These are phyloP conservation scores for Bipolaris gigantea DNA, from an alignment of 2,329 filamentous ascomycete genomes.

Conservation along the genomic window DNA sequence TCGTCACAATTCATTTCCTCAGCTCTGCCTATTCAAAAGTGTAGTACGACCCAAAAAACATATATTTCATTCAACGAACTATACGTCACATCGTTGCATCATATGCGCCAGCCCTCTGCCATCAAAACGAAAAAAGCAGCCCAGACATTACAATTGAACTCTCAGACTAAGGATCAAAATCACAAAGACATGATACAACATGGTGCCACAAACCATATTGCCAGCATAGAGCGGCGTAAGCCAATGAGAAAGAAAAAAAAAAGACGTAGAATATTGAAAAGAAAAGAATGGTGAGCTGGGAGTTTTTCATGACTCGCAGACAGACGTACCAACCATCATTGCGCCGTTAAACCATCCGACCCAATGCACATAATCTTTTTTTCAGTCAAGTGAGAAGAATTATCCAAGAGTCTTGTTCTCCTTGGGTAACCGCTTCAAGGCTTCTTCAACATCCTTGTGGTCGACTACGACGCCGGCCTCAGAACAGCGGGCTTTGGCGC, in stretches of 20 bases:
- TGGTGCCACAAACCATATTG: no score
- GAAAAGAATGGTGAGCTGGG: neutral
- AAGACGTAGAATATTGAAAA: neutral
- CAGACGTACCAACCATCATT: slow-evolving; percentile 1
- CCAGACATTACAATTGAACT: no score
- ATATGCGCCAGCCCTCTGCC: no score
- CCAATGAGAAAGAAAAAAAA: neutral
- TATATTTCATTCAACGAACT: no score
- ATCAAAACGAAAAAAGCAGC: no score
- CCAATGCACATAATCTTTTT: slow-evolving; percentile 7
- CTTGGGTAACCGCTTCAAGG: slow-evolving; percentile 50
- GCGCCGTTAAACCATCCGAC: slow-evolving; percentile 2
- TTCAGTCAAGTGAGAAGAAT: neutral
- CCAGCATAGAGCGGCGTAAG: no score
- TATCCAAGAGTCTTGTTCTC: slow-evolving; percentile 19
- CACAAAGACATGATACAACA: no score
- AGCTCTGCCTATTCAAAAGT: no score
- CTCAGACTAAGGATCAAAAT: no score
- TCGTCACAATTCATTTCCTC: no score
- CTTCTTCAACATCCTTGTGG: slow-evolving; percentile 79
- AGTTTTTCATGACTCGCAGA: neutral
- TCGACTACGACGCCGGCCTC: slow-evolving; percentile 87
- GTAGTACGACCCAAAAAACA: no score
- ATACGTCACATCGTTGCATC: no score
- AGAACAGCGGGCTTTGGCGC: slow-evolving; percentile 94